Percentiles rank a stretch among this genome's conserved stretches.
These are phyloP conservation scores for Porcisia hertigi DNA, from an alignment of 208 protist species.

Conservation along the genomic window DNA sequence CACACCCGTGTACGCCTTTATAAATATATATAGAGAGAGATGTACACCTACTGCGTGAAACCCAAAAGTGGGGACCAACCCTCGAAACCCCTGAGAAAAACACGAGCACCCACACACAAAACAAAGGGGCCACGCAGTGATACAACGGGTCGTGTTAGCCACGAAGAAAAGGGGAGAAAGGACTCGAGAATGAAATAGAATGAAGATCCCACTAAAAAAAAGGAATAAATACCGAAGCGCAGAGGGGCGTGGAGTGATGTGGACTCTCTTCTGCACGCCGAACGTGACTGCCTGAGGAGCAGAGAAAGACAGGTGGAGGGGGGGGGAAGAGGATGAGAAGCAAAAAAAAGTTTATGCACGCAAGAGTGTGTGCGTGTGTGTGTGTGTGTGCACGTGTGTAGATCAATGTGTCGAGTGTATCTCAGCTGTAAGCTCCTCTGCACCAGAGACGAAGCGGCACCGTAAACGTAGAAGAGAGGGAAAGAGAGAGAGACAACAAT, in stretches of 20 bases:
- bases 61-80: background rate
- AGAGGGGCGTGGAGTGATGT: background rate
- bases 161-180: background rate
- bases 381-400: background rate
- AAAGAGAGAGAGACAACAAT: conserved; percentile 7
- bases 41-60: too few species aligned
- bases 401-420: background rate
- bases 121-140: background rate
- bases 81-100: background rate
- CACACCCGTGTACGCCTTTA: too few species aligned
- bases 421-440: background rate
- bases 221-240: background rate
- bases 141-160: background rate
- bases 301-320: background rate
- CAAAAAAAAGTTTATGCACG: background rate
- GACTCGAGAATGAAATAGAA: background rate
- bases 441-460: background rate
- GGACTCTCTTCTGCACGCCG: background rate
- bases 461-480: background rate
- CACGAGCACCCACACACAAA: background rate
- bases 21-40: too few species aligned
- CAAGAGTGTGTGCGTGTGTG: background rate
- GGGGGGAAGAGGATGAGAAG: background rate
- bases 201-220: background rate
- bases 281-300: too few species aligned